Conservation (phyloP, 768 basidiomycete species). For the Clitopilus hobsonii region DNA sequence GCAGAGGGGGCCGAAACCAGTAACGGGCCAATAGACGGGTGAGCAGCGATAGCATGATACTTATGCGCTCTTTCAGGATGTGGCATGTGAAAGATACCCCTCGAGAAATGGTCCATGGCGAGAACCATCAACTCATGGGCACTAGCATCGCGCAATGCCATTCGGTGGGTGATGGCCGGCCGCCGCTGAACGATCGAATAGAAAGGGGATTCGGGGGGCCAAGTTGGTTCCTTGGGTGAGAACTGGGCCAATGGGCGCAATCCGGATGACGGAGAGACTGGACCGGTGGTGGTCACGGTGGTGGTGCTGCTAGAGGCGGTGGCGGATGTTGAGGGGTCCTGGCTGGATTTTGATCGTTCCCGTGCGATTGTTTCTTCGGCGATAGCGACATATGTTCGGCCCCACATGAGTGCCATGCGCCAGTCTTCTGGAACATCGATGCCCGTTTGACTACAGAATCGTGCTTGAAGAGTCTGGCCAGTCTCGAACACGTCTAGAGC, state of each 20-base stretch:
- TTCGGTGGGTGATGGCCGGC: constrained; percentile 45
- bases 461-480: constrained; percentile 53
- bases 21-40: not conserved
- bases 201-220: constrained; percentile 51
- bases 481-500: constrained; percentile 69
- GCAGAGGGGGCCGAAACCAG: constrained; percentile 1
- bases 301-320: not conserved
- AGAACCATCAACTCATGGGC: constrained; percentile 52
- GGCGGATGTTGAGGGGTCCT: constrained; percentile 3
- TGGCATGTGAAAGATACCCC: constrained; percentile 72
- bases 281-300: not conserved
- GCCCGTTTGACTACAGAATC: constrained; percentile 25
- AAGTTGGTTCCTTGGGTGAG: constrained; percentile 36
- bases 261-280: too few species aligned
- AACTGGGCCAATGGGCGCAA: constrained; percentile 14
- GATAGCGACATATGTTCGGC: constrained; percentile 57
- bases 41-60: not conserved
- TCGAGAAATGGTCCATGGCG: constrained; percentile 65
- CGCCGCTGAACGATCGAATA: constrained; percentile 41
- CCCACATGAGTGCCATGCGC: constrained; percentile 66
- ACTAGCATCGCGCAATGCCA: constrained; percentile 34
- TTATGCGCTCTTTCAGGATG: constrained; percentile 29
- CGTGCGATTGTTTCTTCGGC: constrained; percentile 44
- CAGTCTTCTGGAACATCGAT: constrained; percentile 50
- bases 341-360: constrained; percentile 11